Base-by-base conservation (phyloP, 441 rosid species). In the Omphalea diandra region DNA sequence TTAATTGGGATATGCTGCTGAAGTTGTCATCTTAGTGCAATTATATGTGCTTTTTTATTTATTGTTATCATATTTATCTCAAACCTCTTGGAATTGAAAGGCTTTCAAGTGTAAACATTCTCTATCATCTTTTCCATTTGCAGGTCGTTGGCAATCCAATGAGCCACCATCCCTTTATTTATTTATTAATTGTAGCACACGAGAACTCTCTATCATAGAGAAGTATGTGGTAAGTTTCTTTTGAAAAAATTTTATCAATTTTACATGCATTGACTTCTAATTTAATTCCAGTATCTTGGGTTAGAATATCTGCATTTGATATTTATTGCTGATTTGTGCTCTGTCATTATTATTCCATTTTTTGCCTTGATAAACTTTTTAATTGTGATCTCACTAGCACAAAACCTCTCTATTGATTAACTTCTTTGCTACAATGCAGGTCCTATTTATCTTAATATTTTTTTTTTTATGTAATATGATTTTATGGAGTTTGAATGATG, bases 121-220 rank as follows among this genome's bases (percentile, higher is more conserved):
- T 72, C 24, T 43, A 11, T 57, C 22, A 73, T 75, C 64, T 38
- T 62, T 75, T 65, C 41, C 29, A 49, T 76, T 61, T 79, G 75
- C 88, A 94, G 97, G 87, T 79, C 82, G 88, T 72, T 94, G 97
- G 98, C 82, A 84, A 77, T 70, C 94, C 68, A 79, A 76, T 69
- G 88, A 84, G 78, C 93, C 91, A 46, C 98, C 97, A 57, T 78
- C 93, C 24, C 82, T 94, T 52, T 88, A 88, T 74, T 70, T 90
- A 46, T 94, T 91, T 77, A 82, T 94, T 66, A 91, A 88, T 68
- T 90, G 94, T 75, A 94, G 97, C 84, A 91, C 97, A 8, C 86
- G 86, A 17, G 97, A 94, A 72, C 97, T 94, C 69, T 78, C 90
- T 76, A 77, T 69, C 31, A 83, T 94, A 80, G 97, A 94, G 90